Base-by-base conservation (phyloP, 768 basidiomycete genomes). In the Leccinum disarticulatum region DNA sequence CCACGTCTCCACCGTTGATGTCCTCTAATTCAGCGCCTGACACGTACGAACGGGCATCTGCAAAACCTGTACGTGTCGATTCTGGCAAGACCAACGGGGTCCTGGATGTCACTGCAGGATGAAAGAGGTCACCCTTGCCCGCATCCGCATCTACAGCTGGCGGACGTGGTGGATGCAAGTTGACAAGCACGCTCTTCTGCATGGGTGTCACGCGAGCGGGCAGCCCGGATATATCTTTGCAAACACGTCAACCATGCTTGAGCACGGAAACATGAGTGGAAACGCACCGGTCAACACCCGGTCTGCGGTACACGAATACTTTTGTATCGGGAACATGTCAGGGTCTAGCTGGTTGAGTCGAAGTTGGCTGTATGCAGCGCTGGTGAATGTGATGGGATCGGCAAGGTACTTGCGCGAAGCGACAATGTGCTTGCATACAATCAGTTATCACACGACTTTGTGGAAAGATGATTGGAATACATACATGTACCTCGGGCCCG, bases 351-450 rank as follows among this genome's bases (percentile, higher is more conserved):
- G 77, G 64, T 84, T 84, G 15, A 98, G 78, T 53, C 86, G 82
- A 19, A 92, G 79, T 61, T 91, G 88, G 62, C 84, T 85, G 63
- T 84, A 83, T 8, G 87, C 87, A 3, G 87, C 83, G 33, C 86
- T 87, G 3, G 86, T 88, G 68, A 92, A 95, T 11, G 87, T 86
- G 19, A 93, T 77, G 1, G 82, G 83, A 68, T 95, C 83, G 1
- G 84, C 72, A 43, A 77, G 76, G 59, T 87, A 77, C 60, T 83
- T 80, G 30, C 82, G 79, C 7, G 91, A 87, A 7, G 91, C 81
- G 22, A 97, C 76, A 4, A 92, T 63, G 64, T 97, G 93, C 91
- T 96, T 66, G 43, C 5, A 30, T n/a, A 46, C 30, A 4, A 31
- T 68, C 3, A 17, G 55, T 50, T 11, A 46, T 55, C 5, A 55